Base-by-base conservation (phyloP, 2,329 filamentous ascomycete genomes). In the Sclerotinia spermophila region DNA sequence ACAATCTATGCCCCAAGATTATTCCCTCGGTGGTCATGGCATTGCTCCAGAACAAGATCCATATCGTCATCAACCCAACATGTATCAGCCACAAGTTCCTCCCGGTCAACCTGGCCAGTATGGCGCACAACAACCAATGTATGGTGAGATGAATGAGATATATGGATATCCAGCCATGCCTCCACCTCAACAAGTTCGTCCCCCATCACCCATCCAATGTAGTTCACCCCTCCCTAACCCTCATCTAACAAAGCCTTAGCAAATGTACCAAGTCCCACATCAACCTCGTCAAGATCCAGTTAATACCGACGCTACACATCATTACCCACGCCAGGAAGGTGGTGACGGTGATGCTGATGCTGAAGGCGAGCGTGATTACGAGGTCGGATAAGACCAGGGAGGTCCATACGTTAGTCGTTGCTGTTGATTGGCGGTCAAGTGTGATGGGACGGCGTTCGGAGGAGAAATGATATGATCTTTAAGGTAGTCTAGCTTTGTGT, bases 141-240 rank as follows among this genome's bases (percentile, higher is more conserved):
- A 94, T 78, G 86, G 90, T 70, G 90, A 91, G 70, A 90, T 94
- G 81, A 90, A 93, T 73, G 89, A 88, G 74, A 97, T 97, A 86
- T 98, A 98, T 80, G 87, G 87, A 53, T 97, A 96, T 80, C 86
- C 90, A 21, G 83, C 89, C 73, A 92, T 97, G 86, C 90, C 91
- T 76, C 87, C 92, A 76, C 88, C 92, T 74, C 93, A 96, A 81
- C 92, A 94, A 84, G 92, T 94, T 85, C 80, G 87, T 65, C 38
- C n/a, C 38, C 30, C 51, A 58, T 35, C 8, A 35, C 13, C 7
- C 44, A 53, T 24, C 5, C 40, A 40, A 66, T 40, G 48, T 44
- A 35, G 45, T 44, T 62, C 53, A 24, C 44, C 45, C 38, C 56
- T 21, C 42, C 61, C 70, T 62, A 45, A 33, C 56, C 42, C 27